A percentile compares a stretch with the other conserved stretches of the same genome.
phyloP scores from a whole-genome alignment of 371 early-diverging fungal genomes.

The Lichtheimia ramosa region DNA sequence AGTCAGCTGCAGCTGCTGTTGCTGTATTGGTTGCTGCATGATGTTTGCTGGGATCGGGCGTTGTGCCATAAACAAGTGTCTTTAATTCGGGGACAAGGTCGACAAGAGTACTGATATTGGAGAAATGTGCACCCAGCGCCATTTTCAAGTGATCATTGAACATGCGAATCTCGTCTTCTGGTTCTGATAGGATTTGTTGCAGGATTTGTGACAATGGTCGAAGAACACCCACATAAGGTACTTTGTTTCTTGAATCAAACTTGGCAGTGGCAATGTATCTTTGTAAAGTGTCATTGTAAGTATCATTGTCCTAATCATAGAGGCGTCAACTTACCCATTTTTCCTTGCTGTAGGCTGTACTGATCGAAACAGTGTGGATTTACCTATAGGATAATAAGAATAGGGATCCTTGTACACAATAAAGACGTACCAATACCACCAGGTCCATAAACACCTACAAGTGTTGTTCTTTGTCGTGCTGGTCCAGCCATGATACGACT shows the following conservation, averaged over 20 bases:
- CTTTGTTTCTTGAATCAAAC: conserved; percentile 39
- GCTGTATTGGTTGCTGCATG: conserved; percentile 6
- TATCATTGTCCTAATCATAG: background rate
- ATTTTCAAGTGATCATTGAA: conserved; percentile 35
- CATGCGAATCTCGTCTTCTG: conserved; percentile 35
- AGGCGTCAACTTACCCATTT: conserved; percentile 27
- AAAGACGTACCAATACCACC: conserved; percentile 25
- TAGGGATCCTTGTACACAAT: background rate
- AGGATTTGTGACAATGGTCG: conserved; percentile 42
- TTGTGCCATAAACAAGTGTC: conserved; percentile 18
- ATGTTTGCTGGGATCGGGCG: no score
- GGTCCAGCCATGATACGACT: no score
- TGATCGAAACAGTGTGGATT: conserved; percentile 40
- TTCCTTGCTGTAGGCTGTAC: conserved; percentile 39
- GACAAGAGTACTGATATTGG: conserved; percentile 29
- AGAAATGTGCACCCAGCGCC: conserved; percentile 36
- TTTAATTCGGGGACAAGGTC: conserved; percentile 43
- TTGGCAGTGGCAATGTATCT: conserved; percentile 45
- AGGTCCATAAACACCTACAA: conserved; percentile 34
- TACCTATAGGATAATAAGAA: conserved; percentile 21
- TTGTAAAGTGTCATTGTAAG: background rate
- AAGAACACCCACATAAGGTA: conserved; percentile 43
- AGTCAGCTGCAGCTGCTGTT: background rate
- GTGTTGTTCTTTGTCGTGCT: conserved; percentile 1
- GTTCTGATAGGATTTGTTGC: conserved; percentile 44